Base-by-base conservation (phyloP, 1,139 yeast genomes). In the Hemisphaericaspora lyxosophila region DNA sequence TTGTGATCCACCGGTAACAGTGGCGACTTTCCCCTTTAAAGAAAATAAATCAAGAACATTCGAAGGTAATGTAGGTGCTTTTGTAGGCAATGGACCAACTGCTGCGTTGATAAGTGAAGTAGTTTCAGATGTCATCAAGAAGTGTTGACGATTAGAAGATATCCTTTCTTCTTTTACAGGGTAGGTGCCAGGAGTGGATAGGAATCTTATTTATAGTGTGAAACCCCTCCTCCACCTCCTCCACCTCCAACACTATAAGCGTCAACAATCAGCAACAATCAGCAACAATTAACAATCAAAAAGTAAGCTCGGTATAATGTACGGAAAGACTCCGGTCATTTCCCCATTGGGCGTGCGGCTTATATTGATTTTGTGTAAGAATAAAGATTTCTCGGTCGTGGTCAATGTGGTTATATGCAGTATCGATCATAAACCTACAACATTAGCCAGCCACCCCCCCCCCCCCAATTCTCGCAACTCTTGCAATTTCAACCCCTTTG, bases 1-100 rank as follows among this genome's bases (percentile, higher is more conserved):
- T 27, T 84, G 75, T 12, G 94, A 82, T 4, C 94, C 83, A 24
- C 96, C 96, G 14, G 96, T 85, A 43, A 88, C 79, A n/a, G 88
- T 78, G 39, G 95, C 95, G 14, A 85, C 87, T 60, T 85, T 86
- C 15, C 95, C 95, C 68, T 82, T 85, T 45, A 86, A 69, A 1
- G 83, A 78, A 55, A 82, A 81, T 41, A 80, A 59, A 35, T 76
- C 80, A 40, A 76, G 48, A 26, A 67, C 70, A 42, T 59, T 54
- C 33, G 47, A 38, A 9, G 64, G 46, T 27, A 64, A 55, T 15
- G 45, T 37, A 31, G 72, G 71, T 20, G 62, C 58, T 35, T 49
- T 40, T 12, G 52, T 53, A 15, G 68, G 68, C 33, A 62, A 57
- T 23, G 55, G 47, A 5, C 66, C 66, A 30, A 62, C 45, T 12